Evolutionary conservation across 2,329 filamentous ascomycete genomes (phyloP).

Genomic region (Alternaria arborescens): DNA sequence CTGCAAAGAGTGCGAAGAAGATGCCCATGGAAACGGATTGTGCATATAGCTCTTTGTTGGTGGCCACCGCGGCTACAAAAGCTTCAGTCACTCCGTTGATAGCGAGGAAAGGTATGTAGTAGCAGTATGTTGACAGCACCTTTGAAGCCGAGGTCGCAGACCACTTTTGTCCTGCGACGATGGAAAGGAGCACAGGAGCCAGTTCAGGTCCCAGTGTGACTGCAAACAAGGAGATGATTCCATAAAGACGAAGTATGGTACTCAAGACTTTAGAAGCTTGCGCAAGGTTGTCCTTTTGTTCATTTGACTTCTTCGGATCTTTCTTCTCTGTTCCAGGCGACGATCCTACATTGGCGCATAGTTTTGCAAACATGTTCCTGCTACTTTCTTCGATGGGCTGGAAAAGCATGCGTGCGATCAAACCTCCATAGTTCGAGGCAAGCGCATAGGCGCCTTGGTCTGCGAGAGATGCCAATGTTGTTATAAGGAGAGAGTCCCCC

Average conservation of each 20-base stretch:
- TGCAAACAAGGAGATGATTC: slow-evolving; percentile 74
- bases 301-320: slow-evolving; percentile 12
- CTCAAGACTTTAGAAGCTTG: slow-evolving; percentile 63
- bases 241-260: slow-evolving; percentile 75
- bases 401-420: slow-evolving; percentile 87
- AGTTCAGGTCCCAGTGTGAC: slow-evolving; percentile 76
- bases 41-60: slow-evolving; percentile 73
- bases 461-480: slow-evolving; percentile 75
- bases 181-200: slow-evolving; percentile 74
- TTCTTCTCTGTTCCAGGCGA: slow-evolving; percentile 19
- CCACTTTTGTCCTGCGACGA: slow-evolving; percentile 84
- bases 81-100: slow-evolving; percentile 92
- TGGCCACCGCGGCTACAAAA: slow-evolving; percentile 89
- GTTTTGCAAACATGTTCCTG: slow-evolving; percentile 85
- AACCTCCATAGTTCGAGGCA: slow-evolving; percentile 89
- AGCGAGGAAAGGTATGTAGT: slow-evolving; percentile 91
- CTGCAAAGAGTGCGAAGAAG: slow-evolving; percentile 80
- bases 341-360: slow-evolving; percentile 63
- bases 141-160: slow-evolving; percentile 73
- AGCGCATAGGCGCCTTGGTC: slow-evolving; percentile 93
- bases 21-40: slow-evolving; percentile 86
- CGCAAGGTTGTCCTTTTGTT: slow-evolving; percentile 35
- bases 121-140: slow-evolving; percentile 83
- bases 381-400: slow-evolving; percentile 96
- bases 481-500: slow-evolving; percentile 89